Evolutionary conservation across 2,329 filamentous ascomycete genomes (phyloP).

Genomic region (Elsinoe arachidis): DNA sequence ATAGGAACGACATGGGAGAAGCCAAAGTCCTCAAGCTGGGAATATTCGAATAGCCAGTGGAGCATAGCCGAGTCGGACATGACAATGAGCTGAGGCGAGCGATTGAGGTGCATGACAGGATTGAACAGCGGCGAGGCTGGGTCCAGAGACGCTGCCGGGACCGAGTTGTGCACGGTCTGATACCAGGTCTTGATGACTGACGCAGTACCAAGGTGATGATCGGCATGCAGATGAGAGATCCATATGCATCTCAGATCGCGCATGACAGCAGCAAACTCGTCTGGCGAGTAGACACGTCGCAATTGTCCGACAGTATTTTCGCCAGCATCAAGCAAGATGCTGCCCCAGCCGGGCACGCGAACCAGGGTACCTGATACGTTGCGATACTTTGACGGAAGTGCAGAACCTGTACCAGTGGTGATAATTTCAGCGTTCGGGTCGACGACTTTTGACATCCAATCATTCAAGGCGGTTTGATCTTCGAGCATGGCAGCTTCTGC

Average conservation of each 20-base stretch:
- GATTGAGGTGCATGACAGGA: constrained; percentile 17
- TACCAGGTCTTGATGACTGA: constrained; percentile 78
- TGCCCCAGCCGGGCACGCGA: constrained; percentile 75
- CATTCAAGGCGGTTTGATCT: constrained; percentile 38
- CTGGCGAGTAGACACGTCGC: constrained; percentile 58
- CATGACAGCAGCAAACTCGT: constrained; percentile 62
- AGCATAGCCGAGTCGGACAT: constrained; percentile 65
- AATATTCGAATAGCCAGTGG: constrained; percentile 70
- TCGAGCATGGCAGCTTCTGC: constrained; percentile 30
- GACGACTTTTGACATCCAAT: constrained; percentile 58
- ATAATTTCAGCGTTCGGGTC: constrained; percentile 72
- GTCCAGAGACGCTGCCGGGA: constrained; percentile 21
- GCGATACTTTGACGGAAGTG: constrained; percentile 82
- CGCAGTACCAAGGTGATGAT: constrained; percentile 85
- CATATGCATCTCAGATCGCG: constrained; percentile 71
- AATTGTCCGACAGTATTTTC: constrained; percentile 89
- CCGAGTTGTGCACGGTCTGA: constrained; percentile 41
- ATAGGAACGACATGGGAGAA: constrained; percentile 52
- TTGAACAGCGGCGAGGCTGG: constrained; percentile 25
- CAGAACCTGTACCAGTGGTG: constrained; percentile 83
- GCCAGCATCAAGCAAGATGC: constrained; percentile 82
- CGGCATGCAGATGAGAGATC: constrained; percentile 93
- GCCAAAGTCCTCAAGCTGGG: constrained; percentile 67
- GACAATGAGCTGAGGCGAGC: constrained; percentile 46
- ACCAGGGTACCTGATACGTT: constrained; percentile 88